A percentile compares a stretch with the other conserved stretches of the same genome.
phyloP scores from a whole-genome alignment of 306 rosid genomes.

The Vigna nakashimae region DNA sequence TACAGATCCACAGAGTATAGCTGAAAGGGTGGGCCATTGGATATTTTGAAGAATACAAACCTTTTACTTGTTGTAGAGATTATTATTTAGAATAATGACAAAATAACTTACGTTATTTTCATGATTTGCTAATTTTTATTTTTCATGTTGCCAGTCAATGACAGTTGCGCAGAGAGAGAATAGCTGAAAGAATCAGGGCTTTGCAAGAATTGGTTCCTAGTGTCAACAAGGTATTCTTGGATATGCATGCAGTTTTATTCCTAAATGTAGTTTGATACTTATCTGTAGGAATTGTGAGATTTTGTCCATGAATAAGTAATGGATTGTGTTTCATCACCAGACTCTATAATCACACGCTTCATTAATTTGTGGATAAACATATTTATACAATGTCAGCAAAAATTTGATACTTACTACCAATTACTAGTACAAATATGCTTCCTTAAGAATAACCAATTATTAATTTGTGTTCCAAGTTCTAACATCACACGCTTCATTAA shows the following conservation, averaged over 20 bases:
- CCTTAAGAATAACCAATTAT: too few relatives aligned
- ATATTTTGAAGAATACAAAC: too few relatives aligned
- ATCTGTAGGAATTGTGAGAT: slow-evolving; percentile 5
- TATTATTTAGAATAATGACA: background rate
- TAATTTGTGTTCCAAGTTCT: too few relatives aligned
- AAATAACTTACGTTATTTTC: slow-evolving; percentile 5
- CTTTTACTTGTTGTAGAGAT: too few relatives aligned
- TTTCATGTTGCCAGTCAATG: slow-evolving; percentile 36
- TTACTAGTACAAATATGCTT: background rate
- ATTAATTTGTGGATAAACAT: background rate
- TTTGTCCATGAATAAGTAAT: slow-evolving; percentile 11
- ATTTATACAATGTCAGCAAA: background rate
- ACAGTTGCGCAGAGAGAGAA: slow-evolving; percentile 97
- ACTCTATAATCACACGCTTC: background rate
- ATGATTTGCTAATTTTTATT: background rate
- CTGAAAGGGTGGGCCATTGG: too few relatives aligned
- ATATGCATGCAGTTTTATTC: slow-evolving; percentile 11
- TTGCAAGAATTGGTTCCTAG: slow-evolving; percentile 97
- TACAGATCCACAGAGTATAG: too few relatives aligned
- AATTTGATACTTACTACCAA: background rate
- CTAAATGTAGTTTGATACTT: slow-evolving; percentile 21
- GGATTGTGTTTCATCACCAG: slow-evolving; percentile 17
- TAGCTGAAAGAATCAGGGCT: slow-evolving; percentile 97
- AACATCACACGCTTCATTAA: too few relatives aligned
- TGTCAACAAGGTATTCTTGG: slow-evolving; percentile 78